These are phyloP conservation scores for Amphirosellinia nigrospora DNA, from an alignment of 495 filamentous ascomycete species.

Conservation along the genomic window DNA sequence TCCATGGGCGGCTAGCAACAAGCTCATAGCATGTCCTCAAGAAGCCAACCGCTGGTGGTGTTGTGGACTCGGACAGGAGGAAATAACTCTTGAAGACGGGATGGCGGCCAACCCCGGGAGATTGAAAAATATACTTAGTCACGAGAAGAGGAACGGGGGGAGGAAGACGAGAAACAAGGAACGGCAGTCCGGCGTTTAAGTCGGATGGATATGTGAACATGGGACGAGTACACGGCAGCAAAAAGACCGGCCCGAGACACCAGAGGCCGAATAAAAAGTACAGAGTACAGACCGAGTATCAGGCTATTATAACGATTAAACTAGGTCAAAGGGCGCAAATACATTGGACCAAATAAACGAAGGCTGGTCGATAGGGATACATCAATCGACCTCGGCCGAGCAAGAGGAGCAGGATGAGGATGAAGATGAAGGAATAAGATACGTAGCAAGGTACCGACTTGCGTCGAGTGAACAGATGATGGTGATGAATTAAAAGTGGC, in stretches of 20 bases:
- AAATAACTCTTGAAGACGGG: not conserved
- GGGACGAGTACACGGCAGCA: not conserved
- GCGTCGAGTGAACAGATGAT: no score
- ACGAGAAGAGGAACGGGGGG: not conserved
- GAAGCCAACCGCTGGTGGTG: not conserved
- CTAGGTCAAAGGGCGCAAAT: conserved; percentile 6
- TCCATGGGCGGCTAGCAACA: conserved; percentile 33
- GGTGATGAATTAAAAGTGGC: conserved; percentile 2
- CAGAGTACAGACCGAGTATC: not conserved
- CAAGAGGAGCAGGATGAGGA: conserved; percentile 1
- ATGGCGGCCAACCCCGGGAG: not conserved
- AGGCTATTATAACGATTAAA: conserved; percentile 4
- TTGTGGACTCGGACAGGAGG: not conserved
- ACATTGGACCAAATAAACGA: not conserved
- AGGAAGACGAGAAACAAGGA: not conserved
- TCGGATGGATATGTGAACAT: conserved; percentile 3
- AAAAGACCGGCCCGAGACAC: not conserved
- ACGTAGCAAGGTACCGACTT: not conserved
- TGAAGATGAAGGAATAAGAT: not conserved
- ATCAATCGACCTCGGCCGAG: not conserved
- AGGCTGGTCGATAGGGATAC: conserved; percentile 2
- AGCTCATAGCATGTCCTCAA: conserved; percentile 6
- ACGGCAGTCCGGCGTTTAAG: conserved; percentile 5
- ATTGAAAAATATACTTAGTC: not conserved
- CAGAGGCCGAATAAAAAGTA: conserved; percentile 7